phyloP scores from a whole-genome alignment of 2,329 filamentous ascomycete genomes.

The Ceratocystis huliohia region DNA sequence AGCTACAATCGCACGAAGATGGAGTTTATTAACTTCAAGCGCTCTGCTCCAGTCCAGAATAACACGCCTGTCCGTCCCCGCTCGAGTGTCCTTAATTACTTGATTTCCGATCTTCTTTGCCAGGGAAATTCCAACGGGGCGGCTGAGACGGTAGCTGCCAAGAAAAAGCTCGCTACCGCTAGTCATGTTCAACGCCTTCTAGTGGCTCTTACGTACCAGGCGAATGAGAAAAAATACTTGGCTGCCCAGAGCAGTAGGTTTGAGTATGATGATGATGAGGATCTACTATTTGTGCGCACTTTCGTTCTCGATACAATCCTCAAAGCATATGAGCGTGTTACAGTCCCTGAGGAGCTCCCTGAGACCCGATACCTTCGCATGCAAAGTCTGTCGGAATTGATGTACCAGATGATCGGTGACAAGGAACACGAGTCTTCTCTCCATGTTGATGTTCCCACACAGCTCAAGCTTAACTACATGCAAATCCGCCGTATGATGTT shows the following conservation, averaged over 20 bases:
- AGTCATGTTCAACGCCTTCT: conserved; percentile 76
- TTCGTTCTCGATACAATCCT: conserved; percentile 91
- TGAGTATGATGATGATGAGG: conserved; percentile 63
- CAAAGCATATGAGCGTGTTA: conserved; percentile 83
- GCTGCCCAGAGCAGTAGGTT: conserved; percentile 41
- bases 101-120: conserved; percentile 66
- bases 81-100: conserved; percentile 83
- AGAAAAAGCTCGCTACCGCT: conserved; percentile 78
- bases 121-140: conserved; percentile 50
- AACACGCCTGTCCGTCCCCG: conserved; percentile 88
- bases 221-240: conserved; percentile 59
- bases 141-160: conserved; percentile 60
- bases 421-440: conserved; percentile 44
- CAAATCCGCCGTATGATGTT: conserved; percentile 94
- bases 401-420: conserved; percentile 80
- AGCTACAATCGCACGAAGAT: conserved; percentile 93
- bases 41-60: conserved; percentile 71
- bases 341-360: conserved; percentile 61
- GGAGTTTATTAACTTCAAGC: conserved; percentile 98
- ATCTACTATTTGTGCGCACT: conserved; percentile 81
- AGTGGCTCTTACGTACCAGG: conserved; percentile 77
- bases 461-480: conserved; percentile 8
- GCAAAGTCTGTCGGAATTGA: conserved; percentile 77
- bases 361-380: conserved; percentile 81
- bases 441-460: conserved; percentile 37